These are phyloP conservation scores for Capsicum rhomboideum DNA, from an alignment of 257 asterid species.

Conservation along the genomic window DNA sequence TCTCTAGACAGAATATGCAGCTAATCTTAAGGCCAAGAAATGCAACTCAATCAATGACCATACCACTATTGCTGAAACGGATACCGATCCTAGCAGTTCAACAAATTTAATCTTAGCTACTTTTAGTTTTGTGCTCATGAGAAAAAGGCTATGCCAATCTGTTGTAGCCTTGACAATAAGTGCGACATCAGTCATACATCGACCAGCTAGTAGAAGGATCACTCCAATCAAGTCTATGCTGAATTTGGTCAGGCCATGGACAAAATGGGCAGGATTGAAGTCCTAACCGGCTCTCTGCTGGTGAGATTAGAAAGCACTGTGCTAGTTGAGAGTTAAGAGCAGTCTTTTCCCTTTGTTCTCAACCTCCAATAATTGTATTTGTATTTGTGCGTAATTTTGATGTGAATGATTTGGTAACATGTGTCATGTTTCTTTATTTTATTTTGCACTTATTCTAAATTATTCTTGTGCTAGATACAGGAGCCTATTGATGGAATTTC, in stretches of 20 bases:
- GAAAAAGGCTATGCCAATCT: slow-evolving; percentile 37
- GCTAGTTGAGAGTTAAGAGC: background rate
- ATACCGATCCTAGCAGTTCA: slow-evolving; percentile 25
- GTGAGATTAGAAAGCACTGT: background rate
- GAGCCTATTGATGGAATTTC: no score
- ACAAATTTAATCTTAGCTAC: slow-evolving; percentile 25
- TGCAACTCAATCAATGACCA: background rate
- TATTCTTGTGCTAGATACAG: no score
- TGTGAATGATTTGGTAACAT: no score
- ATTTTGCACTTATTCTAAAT: no score
- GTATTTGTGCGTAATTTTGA: no score
- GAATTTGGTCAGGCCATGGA: background rate
- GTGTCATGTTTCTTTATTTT: no score
- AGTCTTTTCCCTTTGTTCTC: background rate
- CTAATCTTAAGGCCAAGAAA: background rate
- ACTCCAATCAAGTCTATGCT: background rate
- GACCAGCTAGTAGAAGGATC: background rate
- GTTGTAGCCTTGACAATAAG: slow-evolving; percentile 24
- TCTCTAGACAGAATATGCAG: slow-evolving; percentile 30
- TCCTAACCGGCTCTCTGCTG: background rate
- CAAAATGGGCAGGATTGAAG: background rate
- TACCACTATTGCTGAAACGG: slow-evolving; percentile 28
- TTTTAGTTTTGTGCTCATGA: slow-evolving; percentile 12
- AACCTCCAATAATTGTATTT: background rate
- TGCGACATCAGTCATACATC: background rate